Evolutionary conservation across 352 stramenopile species (phyloP).

Genomic region (Blastocystis sp.): DNA sequence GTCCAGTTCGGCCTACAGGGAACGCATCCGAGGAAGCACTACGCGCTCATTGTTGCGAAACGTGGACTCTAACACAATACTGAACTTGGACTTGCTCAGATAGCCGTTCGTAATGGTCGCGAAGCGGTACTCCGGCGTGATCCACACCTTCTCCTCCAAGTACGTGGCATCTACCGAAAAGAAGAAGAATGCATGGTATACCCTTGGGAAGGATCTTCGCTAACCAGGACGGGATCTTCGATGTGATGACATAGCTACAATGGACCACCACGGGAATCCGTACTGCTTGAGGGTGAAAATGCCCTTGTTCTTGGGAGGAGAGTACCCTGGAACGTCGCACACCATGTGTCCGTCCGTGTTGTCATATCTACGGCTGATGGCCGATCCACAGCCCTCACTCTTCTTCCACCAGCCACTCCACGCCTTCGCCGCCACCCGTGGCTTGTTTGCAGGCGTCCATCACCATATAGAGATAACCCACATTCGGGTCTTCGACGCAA

Average conservation of each 20-base stretch:
- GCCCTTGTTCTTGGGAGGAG: slow-evolving; percentile 27
- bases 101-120: slow-evolving; percentile 34
- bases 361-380: not conserved
- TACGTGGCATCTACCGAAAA: not conserved
- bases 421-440: slow-evolving; percentile 38
- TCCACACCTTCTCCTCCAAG: slow-evolving; percentile 45
- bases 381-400: not conserved
- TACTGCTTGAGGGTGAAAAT: slow-evolving; percentile 42
- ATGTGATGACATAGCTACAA: slow-evolving; percentile 33
- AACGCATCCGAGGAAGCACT: not conserved
- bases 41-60: slow-evolving; percentile 22
- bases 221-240: slow-evolving; percentile 36
- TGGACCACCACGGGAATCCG: not conserved
- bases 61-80: slow-evolving; percentile 19
- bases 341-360: slow-evolving; percentile 36
- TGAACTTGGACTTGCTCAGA: slow-evolving; percentile 10
- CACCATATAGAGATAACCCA: slow-evolving; percentile 28
- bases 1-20: not conserved
- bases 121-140: slow-evolving; percentile 17
- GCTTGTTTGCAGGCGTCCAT: slow-evolving; percentile 24
- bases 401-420: slow-evolving; percentile 39
- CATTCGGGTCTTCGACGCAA: slow-evolving; percentile 15
- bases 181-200: not conserved
- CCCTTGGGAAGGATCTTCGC: slow-evolving; percentile 31
- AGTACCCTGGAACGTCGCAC: slow-evolving; percentile 39